These are phyloP conservation scores for Myriosclerotinia scirpicola DNA, from an alignment of 2,329 filamentous ascomycete genomes.

Conservation along the genomic window DNA sequence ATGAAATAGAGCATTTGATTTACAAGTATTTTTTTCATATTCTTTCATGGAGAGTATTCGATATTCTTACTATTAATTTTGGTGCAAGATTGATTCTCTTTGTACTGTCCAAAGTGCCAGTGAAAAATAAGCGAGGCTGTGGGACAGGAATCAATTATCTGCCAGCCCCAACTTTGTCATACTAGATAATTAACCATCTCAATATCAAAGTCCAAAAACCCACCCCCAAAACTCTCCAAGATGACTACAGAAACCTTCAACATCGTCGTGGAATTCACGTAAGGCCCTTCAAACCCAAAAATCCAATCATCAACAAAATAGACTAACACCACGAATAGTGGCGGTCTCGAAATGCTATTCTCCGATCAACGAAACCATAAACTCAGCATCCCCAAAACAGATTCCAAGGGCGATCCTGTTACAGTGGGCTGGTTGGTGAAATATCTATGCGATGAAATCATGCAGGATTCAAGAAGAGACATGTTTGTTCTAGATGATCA, in stretches of 20 bases:
- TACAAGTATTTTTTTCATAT: background rate
- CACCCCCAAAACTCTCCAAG: background rate
- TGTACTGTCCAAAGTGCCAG: background rate
- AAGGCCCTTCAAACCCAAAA: constrained; percentile 21
- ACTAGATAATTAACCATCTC: background rate
- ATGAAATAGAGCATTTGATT: background rate
- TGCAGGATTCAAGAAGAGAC: constrained; percentile 83
- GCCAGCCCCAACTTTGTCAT: background rate
- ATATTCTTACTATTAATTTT: background rate
- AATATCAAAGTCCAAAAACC: background rate
- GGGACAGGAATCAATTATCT: constrained; percentile 6
- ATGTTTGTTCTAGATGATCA: constrained; percentile 85
- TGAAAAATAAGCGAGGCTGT: constrained; percentile 16
- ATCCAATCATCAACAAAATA: background rate
- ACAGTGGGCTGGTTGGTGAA: constrained; percentile 76
- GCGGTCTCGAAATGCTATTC: constrained; percentile 93
- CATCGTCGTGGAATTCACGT: constrained; percentile 70
- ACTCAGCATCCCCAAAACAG: constrained; percentile 64
- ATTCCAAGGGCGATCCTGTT: constrained; percentile 58
- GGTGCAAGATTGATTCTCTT: background rate
- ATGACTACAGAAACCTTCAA: constrained; percentile 46
- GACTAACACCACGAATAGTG: constrained; percentile 51
- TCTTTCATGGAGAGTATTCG: background rate
- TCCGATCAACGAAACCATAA: constrained; percentile 73
- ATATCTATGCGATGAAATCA: constrained; percentile 75